These are phyloP conservation scores for Fistulina hepatica DNA, from an alignment of 1,284 basidiomycete species.

Conservation along the genomic window DNA sequence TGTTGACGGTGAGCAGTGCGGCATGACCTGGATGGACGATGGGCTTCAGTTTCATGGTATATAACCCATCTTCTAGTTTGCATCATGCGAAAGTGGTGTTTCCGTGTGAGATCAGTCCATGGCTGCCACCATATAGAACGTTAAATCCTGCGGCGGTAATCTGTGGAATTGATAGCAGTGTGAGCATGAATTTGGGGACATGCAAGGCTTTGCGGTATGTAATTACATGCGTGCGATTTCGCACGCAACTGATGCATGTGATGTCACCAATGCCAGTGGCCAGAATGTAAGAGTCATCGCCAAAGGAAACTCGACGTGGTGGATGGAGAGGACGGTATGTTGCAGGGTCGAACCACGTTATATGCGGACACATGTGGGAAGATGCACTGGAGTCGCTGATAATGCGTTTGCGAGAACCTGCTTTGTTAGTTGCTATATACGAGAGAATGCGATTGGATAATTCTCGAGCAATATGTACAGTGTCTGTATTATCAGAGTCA, in stretches of 20 bases:
- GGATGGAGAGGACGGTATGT: neutral
- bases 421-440: too few relatives aligned
- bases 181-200: neutral
- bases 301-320: neutral
- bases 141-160: neutral
- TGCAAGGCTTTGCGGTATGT: neutral
- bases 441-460: too few relatives aligned
- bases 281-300: constrained; percentile 15
- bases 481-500: too few relatives aligned
- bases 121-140: too few relatives aligned
- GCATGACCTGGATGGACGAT: neutral
- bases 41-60: neutral
- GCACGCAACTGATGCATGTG: too few relatives aligned
- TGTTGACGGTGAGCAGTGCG: too few relatives aligned
- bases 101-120: too few relatives aligned
- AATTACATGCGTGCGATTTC: neutral
- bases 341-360: neutral
- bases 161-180: neutral
- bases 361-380: neutral
- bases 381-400: constrained; percentile 3
- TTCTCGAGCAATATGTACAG: too few relatives aligned
- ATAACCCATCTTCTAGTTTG: too few relatives aligned
- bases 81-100: too few relatives aligned
- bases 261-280: constrained; percentile 12
- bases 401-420: too few relatives aligned